A percentile compares a stretch with the other conserved stretches of the same genome.
These are phyloP conservation scores for Fusarium illudens DNA, from an alignment of 2,329 filamentous ascomycete genomes.

Conservation along the genomic window DNA sequence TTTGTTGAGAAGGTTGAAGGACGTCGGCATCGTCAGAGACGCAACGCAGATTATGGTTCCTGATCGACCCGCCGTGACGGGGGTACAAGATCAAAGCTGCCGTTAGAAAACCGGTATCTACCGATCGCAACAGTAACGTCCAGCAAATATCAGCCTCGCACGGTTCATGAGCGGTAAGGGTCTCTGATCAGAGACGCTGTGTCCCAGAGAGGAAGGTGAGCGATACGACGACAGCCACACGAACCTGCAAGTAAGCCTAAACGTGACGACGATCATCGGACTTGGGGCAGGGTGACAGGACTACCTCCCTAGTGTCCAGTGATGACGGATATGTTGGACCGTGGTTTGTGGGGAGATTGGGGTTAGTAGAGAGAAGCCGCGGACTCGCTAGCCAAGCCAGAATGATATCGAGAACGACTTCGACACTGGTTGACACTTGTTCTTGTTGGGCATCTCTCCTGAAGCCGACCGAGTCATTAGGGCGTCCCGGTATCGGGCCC, in stretches of 20 bases:
- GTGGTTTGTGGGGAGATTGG: conserved; percentile 3
- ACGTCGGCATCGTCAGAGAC: conserved; percentile 8
- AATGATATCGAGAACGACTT: neutral
- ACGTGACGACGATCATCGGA: neutral
- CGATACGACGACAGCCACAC: conserved; percentile 3
- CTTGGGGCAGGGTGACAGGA: conserved; percentile 13
- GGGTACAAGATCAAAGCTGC: conserved; percentile 1
- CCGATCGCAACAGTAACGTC: conserved; percentile 4
- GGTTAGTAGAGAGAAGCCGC: conserved; percentile 15
- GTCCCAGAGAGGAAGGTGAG: conserved; percentile 32
- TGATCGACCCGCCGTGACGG: conserved; percentile 29
- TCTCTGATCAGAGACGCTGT: conserved; percentile 2
- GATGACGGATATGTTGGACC: neutral
- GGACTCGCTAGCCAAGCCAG: neutral
- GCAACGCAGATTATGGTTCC: conserved; percentile 25
- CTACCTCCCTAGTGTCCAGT: neutral
- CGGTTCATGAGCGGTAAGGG: neutral
- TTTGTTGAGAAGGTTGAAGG: conserved; percentile 5
- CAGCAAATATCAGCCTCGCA: conserved; percentile 9
- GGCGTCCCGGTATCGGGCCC: neutral
- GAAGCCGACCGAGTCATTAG: conserved; percentile 2
- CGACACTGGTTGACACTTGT: neutral
- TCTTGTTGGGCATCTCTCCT: neutral
- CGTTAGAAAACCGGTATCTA: conserved; percentile 7
- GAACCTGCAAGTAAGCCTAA: neutral